Evolutionary conservation across 176 grass and related monocot species (phyloP), one percentile per base, ranked within the genome.

Genomic region (Paspalum vaginatum): DNA sequence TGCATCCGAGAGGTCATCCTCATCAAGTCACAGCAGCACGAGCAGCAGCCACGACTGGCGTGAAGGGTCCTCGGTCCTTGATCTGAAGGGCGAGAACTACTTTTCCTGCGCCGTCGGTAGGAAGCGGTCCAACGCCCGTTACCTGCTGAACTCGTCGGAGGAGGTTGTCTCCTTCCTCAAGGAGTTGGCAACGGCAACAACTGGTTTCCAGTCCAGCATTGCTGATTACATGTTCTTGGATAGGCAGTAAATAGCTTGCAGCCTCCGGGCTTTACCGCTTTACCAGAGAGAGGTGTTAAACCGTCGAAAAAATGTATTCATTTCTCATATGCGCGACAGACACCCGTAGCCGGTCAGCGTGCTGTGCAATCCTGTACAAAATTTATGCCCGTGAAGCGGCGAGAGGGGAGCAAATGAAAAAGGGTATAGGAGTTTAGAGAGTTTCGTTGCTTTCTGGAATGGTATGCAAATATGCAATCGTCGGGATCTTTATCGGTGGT

Each of bases 81-180:
- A 99, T 87, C 92, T 99, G 26, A 99, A 99, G 55, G 90, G 86
- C 4, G 96, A 99, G n/a, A 99, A 99, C 17, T 99, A 99, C 40
- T 99, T 99, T 79, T 99, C 96, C 39, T 99, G 96, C 74, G 93
- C 93, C 5, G 96, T 99, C 3, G 92, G 90, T 17, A 89, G 96
- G 84, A 99, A 99, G 76, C 80, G 86, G 8, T 99, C 96, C 11
- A 99, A 85, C 22, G 96, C 96, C 18, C 87, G 96, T 53, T 95
- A 89, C 84, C 86, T 95, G 24, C 79, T 99, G 17, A 93, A 82
- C 77, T 91, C 96, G 8, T 99, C 96, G 0, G 93, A 95, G 38
- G 93, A 99, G 1, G 93, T 99, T 16, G 93, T 95, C 55, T 79
- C 65, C 47, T 99, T 99, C 84, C 87, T 99, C 72, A 91, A 84